Evolutionary conservation across 2,329 filamentous ascomycete species (phyloP), one percentile per base, ranked within the genome.

Genomic region (Macrophomina pseudophaseolina): DNA sequence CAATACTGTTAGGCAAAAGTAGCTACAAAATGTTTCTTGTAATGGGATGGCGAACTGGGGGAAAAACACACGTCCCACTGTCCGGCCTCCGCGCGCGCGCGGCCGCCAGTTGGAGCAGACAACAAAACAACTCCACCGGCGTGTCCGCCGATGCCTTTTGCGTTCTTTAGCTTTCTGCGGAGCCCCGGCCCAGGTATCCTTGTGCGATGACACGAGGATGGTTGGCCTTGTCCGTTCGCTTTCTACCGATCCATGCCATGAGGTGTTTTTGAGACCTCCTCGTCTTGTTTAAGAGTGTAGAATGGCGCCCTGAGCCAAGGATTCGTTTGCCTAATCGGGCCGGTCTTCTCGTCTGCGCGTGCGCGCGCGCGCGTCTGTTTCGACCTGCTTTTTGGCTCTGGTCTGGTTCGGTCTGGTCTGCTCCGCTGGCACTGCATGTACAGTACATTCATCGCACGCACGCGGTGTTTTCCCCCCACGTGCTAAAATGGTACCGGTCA

Each of bases 11-110:
- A n/a, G 14, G 30, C 5, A 35, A 62, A 62, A 62, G 44, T 16
- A 28, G 18, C 58, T 51, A 62, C 58, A 62, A 33, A 51, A 62
- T 42, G 32, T 62, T 49, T 62, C 58, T 62, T 49, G 58, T 62
- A 62, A 62, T 62, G 14, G 23, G 32, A 14, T 38, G 44, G 6
- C 35, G 35, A 38, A 12, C 6, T 7, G 2, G 35, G 7, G 11
- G n/a, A 16, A 44, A 44, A 44, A 44, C 58, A 62, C 58, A 62
- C 58, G 58, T 62, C 49, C 58, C 58, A 40, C 58, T 16, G 32
- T 12, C 48, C 32, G 58, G 58, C 46, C 58, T 62, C 32, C 44
- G 42, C 58, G 58, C 58, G 30, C 30, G 23, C 18, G 48, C 18
- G 48, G 12, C 44, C 18, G 14, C 49, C 49, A 38, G 11, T 7